Evolutionary conservation across 768 basidiomycete genomes (phyloP), one percentile per base, ranked within the genome.

Genomic region (Collybia nuda): DNA sequence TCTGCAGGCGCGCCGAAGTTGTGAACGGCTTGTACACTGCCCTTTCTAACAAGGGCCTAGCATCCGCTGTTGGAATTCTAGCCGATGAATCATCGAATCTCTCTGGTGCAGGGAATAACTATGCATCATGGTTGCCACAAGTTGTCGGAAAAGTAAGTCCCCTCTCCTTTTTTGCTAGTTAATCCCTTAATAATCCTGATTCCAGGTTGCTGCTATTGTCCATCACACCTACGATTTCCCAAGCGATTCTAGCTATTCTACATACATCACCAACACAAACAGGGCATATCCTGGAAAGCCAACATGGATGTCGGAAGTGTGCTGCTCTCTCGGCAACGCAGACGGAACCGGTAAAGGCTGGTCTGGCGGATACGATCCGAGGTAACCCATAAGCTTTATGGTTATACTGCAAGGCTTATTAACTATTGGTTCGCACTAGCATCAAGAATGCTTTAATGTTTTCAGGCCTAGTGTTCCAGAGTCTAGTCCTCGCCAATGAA

Each of bases 161-260:
- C 14, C 29, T 18, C 36, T n/a, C 18, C 35, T 26, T n/a, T n/a
- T n/a, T n/a, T 14, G 24, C 22, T 40, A 6, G n/a, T n/a, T 38
- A 5, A 8, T 15, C 36, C 28, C 8, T 35, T 7, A 37, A 19
- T 15, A 17, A 18, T 36, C 40, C 15, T 2, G 24, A 28, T 17
- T 37, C 2, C 48, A 68, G 65, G 67, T 77, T 3, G 65, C 66
- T 8, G 73, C 68, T 11, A 54, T 76, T 22, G 68, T 68, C 11
- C 75, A 75, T 45, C 75, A 77, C 51, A 73, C 72, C n/a, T 77
- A 76, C 53, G 72, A 73, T 43, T 77, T 76, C 57, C 70, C 73
- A 2, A 66, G 59, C n/a, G 74, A 74, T 48, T 50, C 64, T 5
- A 64, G 61, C 49, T 73, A 73, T 43, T 54, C 58, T 0, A 62